Evolutionary conservation across 768 basidiomycete genomes (phyloP).

Genomic region (Amanita inopinata): DNA sequence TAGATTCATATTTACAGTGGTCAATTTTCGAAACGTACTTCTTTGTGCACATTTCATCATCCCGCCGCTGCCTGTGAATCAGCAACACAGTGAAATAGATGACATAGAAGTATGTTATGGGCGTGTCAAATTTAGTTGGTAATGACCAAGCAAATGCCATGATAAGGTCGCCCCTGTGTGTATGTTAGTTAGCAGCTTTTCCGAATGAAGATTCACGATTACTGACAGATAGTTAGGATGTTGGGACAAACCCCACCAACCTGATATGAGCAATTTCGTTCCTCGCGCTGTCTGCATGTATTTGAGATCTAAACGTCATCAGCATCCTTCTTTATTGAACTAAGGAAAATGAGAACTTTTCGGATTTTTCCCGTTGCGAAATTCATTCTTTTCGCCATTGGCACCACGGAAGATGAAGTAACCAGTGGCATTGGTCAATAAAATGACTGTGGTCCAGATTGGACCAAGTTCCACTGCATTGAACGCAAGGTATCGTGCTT

Average conservation of each 20-base stretch:
- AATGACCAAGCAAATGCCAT: conserved; percentile 93
- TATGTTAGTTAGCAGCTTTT: neutral
- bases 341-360: conserved; percentile 49
- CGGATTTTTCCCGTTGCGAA: conserved; percentile 87
- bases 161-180: conserved; percentile 64
- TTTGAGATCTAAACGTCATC: conserved; percentile 45
- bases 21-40: conserved; percentile 45
- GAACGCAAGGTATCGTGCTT: conserved; percentile 94
- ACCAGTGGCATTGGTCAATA: conserved; percentile 59
- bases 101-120: conserved; percentile 94
- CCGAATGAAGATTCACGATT: neutral
- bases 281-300: conserved; percentile 79
- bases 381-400: conserved; percentile 94
- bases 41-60: conserved; percentile 83
- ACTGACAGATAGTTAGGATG: conserved; percentile 88
- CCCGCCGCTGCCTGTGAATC: conserved; percentile 80
- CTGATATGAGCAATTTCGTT: conserved; percentile 84
- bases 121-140: conserved; percentile 84
- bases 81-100: conserved; percentile 84
- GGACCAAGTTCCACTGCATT: conserved; percentile 70
- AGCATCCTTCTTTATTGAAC: neutral
- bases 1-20: neutral
- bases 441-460: conserved; percentile 42
- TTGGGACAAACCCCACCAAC: conserved; percentile 94
- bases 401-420: conserved; percentile 86